Conservation (phyloP, 2,329 filamentous ascomycete genomes). For the Fusarium sp. region DNA sequence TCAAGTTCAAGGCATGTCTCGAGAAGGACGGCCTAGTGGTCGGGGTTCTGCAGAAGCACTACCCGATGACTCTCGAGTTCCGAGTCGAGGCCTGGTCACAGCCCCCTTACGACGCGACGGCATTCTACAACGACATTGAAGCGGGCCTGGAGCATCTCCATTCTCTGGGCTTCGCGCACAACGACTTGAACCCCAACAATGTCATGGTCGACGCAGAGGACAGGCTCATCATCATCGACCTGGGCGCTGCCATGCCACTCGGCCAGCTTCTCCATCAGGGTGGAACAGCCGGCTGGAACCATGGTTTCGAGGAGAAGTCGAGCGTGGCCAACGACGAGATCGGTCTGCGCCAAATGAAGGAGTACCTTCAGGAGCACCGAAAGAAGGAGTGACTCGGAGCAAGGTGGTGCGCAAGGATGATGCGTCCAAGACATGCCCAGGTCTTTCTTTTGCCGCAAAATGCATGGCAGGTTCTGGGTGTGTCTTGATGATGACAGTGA, state of each 20-base stretch:
- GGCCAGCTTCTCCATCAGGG: background rate
- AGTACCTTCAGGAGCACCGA: background rate
- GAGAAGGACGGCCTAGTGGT: background rate
- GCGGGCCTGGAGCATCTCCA: slow-evolving; percentile 23
- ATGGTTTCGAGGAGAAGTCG: no score
- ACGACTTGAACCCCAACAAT: slow-evolving; percentile 29
- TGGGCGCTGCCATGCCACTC: slow-evolving; percentile 11
- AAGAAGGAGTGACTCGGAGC: background rate
- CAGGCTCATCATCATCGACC: slow-evolving; percentile 21
- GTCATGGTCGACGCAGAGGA: slow-evolving; percentile 16
- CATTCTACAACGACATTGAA: slow-evolving; percentile 1
- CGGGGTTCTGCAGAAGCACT: background rate
- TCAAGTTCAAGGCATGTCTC: background rate
- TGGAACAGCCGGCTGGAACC: no score
- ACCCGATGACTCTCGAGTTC: background rate
- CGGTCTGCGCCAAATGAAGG: background rate
- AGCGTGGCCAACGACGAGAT: background rate
- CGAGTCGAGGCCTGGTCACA: background rate
- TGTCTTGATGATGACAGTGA: no score
- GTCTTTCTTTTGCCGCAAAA: no score
- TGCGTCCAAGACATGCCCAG: no score
- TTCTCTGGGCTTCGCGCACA: slow-evolving; percentile 28
- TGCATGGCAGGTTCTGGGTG: no score
- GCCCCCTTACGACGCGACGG: background rate
- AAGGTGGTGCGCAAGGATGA: no score